Percentiles rank a stretch among this genome's conserved stretches.
Evolutionary conservation across 148 eudicot species (phyloP).

Genomic region (Simmondsia chinensis): DNA sequence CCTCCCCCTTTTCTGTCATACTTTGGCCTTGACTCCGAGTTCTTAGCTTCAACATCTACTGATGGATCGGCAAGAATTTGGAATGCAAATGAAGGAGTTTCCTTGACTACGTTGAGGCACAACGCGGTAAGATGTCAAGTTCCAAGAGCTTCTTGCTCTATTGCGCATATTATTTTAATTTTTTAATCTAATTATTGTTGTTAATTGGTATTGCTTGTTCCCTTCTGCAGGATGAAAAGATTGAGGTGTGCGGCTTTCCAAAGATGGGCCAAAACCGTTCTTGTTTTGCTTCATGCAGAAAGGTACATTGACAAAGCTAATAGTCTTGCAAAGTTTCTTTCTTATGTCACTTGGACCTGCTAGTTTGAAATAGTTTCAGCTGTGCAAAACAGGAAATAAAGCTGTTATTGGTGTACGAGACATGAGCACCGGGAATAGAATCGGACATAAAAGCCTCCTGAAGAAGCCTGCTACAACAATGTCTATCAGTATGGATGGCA

Average conservation of each 20-base stretch:
- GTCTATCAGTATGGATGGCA: constrained; percentile 82
- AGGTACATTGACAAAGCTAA: constrained; percentile 36
- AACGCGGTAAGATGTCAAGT: constrained; percentile 31
- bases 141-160: neutral
- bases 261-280: constrained; percentile 95
- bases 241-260: constrained; percentile 88
- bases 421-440: constrained; percentile 85
- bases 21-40: constrained; percentile 92
- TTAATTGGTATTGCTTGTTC: constrained; percentile 5
- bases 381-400: constrained; percentile 37
- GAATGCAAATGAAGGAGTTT: constrained; percentile 89
- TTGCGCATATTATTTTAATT: neutral
- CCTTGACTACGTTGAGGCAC: constrained; percentile 61
- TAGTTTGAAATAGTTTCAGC: neutral
- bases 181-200: constrained; percentile 14
- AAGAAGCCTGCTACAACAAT: constrained; percentile 75
- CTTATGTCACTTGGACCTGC: neutral
- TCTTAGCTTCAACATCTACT: constrained; percentile 90
- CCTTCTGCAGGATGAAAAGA: constrained; percentile 65
- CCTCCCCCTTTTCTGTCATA: neutral
- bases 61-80: constrained; percentile 96
- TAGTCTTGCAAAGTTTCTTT: neutral
- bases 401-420: constrained; percentile 76
- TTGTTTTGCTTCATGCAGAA: constrained; percentile 70
- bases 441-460: constrained; percentile 72